These are phyloP conservation scores for Xylaria sp. DNA, from an alignment of 2,329 filamentous ascomycete genomes.

Conservation along the genomic window DNA sequence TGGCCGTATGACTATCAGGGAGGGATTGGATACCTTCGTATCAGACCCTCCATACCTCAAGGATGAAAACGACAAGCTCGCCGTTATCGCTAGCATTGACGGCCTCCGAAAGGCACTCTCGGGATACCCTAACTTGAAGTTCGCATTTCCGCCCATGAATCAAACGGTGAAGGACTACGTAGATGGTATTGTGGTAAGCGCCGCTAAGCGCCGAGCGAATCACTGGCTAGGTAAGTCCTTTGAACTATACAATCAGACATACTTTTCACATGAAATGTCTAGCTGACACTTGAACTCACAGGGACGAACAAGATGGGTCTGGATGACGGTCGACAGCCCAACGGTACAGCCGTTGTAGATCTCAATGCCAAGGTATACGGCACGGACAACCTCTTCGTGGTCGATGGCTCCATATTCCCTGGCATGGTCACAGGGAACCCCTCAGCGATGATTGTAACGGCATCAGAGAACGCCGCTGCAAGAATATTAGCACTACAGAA, in stretches of 20 bases:
- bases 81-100: slow-evolving; percentile 71
- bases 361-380: slow-evolving; percentile 73
- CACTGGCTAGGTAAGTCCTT: slow-evolving; percentile 62
- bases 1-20: slow-evolving; percentile 70
- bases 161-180: slow-evolving; percentile 67
- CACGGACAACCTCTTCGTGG: slow-evolving; percentile 74
- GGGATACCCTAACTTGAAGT: slow-evolving; percentile 66
- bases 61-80: slow-evolving; percentile 67
- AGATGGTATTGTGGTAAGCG: slow-evolving; percentile 54
- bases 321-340: slow-evolving; percentile 62
- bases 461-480: slow-evolving; percentile 53
- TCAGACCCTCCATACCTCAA: slow-evolving; percentile 69
- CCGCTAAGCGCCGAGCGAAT: slow-evolving; percentile 57
- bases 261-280: background rate
- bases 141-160: slow-evolving; percentile 64
- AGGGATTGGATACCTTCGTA: slow-evolving; percentile 67
- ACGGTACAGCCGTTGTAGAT: slow-evolving; percentile 71
- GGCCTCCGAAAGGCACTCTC: slow-evolving; percentile 65
- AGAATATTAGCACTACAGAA: slow-evolving; percentile 49
- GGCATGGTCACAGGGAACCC: slow-evolving; percentile 77
- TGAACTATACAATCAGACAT: background rate
- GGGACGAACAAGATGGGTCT: slow-evolving; percentile 69
- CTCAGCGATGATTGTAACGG: slow-evolving; percentile 55
- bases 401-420: slow-evolving; percentile 76
- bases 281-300: slow-evolving; percentile 25